Conservation (phyloP, 1,284 basidiomycete species). For the Trametes hirsuta region DNA sequence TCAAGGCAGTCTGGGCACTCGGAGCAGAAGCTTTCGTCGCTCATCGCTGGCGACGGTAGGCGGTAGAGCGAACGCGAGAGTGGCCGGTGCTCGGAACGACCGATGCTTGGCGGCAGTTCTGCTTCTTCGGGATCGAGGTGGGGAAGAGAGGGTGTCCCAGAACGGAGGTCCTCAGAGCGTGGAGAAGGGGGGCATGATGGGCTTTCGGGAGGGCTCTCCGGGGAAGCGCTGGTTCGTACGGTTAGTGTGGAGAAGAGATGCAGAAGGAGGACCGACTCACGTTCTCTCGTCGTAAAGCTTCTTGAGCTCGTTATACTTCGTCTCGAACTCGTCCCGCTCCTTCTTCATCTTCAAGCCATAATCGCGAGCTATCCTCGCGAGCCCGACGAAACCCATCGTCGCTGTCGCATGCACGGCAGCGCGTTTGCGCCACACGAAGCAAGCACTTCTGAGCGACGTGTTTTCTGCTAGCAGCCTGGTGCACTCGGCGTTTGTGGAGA, state of each 20-base stretch:
- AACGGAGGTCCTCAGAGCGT: conserved; percentile 18
- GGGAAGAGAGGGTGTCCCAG: conserved; percentile 10
- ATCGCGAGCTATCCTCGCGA: conserved; percentile 51
- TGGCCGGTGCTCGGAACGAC: conserved; percentile 11
- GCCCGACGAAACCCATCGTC: conserved; percentile 53
- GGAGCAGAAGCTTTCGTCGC: conserved; percentile 35
- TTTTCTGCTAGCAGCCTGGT: conserved; percentile 55
- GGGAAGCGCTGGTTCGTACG: background rate
- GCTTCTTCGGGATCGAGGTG: conserved; percentile 19
- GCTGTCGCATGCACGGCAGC: conserved; percentile 60
- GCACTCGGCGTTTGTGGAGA: conserved; percentile 38
- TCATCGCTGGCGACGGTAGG: conserved; percentile 29
- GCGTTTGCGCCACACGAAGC: conserved; percentile 57
- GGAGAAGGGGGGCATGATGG: conserved; percentile 16
- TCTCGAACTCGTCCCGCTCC: conserved; percentile 47
- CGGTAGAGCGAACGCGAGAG: conserved; percentile 28
- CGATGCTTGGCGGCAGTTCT: conserved; percentile 14
- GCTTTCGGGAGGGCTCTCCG: conserved; percentile 14
- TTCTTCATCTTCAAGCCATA: conserved; percentile 48
- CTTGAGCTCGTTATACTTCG: conserved; percentile 40
- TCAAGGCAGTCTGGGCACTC: conserved; percentile 35
- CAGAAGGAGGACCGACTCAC: conserved; percentile 15
- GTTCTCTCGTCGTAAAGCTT: conserved; percentile 26
- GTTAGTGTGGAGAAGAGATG: background rate
- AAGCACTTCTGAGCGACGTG: conserved; percentile 48